A percentile compares a stretch with the other conserved stretches of the same genome.
These are phyloP conservation scores for Amaranthus palmeri DNA, from an alignment of 148 eudicot genomes.

Conservation along the genomic window DNA sequence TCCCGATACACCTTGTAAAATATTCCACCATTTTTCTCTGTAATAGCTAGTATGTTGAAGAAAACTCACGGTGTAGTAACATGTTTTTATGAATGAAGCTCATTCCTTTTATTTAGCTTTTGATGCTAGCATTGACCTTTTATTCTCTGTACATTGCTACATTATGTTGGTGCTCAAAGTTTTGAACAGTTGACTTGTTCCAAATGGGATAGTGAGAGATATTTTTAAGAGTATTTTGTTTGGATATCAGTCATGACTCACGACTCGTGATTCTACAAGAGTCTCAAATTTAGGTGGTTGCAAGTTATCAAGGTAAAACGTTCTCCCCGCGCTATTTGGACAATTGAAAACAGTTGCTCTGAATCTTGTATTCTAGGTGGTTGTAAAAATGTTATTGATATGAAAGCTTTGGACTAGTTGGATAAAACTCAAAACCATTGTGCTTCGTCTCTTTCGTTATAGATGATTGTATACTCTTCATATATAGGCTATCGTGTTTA, in stretches of 20 bases:
- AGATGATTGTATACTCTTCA: neutral
- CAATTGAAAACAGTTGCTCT: neutral
- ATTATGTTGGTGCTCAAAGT: neutral
- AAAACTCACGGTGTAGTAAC: neutral
- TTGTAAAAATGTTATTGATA: too few relatives aligned
- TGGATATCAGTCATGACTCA: neutral
- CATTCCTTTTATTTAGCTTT: neutral
- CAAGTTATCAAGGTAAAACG: neutral
- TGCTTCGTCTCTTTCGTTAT: too few relatives aligned
- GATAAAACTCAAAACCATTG: too few relatives aligned
- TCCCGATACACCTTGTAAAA: constrained; percentile 20
- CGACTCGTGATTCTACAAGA: neutral
- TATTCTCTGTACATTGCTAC: neutral
- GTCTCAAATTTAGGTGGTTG: neutral
- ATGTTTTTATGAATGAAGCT: neutral
- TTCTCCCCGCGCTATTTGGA: neutral
- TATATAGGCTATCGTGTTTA: neutral
- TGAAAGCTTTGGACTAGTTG: too few relatives aligned
- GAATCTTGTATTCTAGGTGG: neutral
- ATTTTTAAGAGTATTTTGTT: neutral
- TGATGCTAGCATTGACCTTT: neutral
- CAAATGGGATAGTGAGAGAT: too few relatives aligned
- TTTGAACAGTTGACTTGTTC: too few relatives aligned
- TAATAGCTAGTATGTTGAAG: constrained; percentile 18
- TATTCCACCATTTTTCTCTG: constrained; percentile 17